Conservation (phyloP, 1,284 basidiomycete species). For the Microbotryum saponariae region DNA sequence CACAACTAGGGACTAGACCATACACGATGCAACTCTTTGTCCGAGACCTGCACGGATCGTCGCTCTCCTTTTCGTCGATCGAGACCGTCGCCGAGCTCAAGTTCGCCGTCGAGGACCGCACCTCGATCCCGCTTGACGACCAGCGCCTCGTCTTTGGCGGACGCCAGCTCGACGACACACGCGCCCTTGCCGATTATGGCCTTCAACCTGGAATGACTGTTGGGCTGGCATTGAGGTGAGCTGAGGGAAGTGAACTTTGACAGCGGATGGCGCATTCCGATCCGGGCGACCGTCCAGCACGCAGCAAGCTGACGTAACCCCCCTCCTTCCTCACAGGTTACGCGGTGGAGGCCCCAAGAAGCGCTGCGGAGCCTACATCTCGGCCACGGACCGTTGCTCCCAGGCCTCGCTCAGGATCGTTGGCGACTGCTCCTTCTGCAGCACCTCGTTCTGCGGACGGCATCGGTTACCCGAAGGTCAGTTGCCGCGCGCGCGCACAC, state of each 20-base stretch:
- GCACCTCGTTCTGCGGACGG: conserved; percentile 60
- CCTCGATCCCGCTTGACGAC: conserved; percentile 20
- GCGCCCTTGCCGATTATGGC: conserved; percentile 13
- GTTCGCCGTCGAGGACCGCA: conserved; percentile 19
- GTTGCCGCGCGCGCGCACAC: neutral
- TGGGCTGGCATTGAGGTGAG: conserved; percentile 13
- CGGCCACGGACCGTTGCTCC: conserved; percentile 51
- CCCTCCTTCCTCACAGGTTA: conserved; percentile 7
- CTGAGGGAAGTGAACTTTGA: no score
- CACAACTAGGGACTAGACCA: no score
- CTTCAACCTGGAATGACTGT: conserved; percentile 12
- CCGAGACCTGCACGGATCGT: conserved; percentile 12
- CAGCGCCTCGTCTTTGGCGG: conserved; percentile 28
- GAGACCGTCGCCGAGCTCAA: conserved; percentile 17
- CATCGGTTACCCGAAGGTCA: conserved; percentile 50
- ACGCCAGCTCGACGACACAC: conserved; percentile 8
- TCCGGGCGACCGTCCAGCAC: neutral
- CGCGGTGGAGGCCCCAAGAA: conserved; percentile 30
- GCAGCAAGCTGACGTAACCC: neutral
- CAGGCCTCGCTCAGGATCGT: conserved; percentile 69
- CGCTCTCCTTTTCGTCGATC: conserved; percentile 11
- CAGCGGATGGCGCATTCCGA: neutral
- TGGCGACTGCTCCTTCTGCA: conserved; percentile 70
- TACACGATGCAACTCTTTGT: conserved; percentile 15
- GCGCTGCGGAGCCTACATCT: conserved; percentile 20